These are phyloP conservation scores for Camellia sinensis DNA, from an alignment of 148 eudicot species.

Conservation along the genomic window DNA sequence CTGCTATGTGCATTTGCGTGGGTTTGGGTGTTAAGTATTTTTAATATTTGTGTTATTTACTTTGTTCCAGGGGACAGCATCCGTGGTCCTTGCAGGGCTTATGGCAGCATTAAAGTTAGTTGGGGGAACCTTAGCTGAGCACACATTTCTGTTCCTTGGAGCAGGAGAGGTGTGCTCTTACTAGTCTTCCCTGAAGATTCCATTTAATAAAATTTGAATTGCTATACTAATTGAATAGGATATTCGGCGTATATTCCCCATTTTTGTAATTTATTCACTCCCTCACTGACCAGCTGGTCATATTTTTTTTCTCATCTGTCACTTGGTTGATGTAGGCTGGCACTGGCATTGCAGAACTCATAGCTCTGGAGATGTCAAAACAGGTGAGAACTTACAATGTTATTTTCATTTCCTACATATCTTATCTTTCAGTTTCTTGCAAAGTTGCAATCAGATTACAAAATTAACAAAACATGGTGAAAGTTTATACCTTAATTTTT, in stretches of 20 bases:
- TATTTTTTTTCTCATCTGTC: neutral
- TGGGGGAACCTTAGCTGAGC: constrained; percentile 77
- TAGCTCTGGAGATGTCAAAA: constrained; percentile 93
- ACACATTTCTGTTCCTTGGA: constrained; percentile 83
- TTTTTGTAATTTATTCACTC: neutral
- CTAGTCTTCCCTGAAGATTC: neutral
- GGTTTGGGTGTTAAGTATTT: neutral
- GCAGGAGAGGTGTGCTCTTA: constrained; percentile 79
- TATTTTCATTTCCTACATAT: neutral
- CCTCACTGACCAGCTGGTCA: neutral
- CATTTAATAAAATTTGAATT: neutral
- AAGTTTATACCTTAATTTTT: neutral
- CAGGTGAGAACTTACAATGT: constrained; percentile 49
- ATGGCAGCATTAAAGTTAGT: constrained; percentile 68
- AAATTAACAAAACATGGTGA: neutral
- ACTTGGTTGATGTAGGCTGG: constrained; percentile 65
- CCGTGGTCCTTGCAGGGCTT: constrained; percentile 92
- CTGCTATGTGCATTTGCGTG: neutral
- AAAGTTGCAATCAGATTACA: neutral
- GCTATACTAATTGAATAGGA: neutral
- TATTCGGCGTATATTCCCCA: neutral
- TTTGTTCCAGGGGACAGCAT: constrained; percentile 81
- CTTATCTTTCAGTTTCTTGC: constrained; percentile 2
- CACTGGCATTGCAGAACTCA: constrained; percentile 96
- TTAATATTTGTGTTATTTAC: neutral